Base-by-base conservation (phyloP, 2,329 filamentous ascomycete genomes). In the Proliferodiscus dingleyae region DNA sequence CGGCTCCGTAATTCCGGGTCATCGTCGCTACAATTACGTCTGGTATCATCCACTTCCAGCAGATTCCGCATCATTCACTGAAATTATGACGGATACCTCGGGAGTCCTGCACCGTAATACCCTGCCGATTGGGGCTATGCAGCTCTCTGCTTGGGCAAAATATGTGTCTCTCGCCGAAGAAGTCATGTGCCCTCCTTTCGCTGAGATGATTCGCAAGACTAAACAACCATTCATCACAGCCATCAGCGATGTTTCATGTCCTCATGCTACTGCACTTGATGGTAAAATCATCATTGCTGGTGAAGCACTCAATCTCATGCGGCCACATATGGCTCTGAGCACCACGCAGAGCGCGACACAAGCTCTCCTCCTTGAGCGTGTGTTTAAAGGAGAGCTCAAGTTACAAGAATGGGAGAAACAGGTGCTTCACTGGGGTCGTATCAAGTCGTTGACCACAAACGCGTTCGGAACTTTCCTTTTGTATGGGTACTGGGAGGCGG, bases 11-110 rank as follows among this genome's bases (percentile, higher is more conserved):
- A 60, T 64, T 43, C 61, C 59, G 1, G 68, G 67, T 8, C 49
- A 65, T 30, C 61, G 68, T 1, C 62, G 68, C 6, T 60, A 70
- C 41, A 72, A 69, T 48, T 70, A 65, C 52, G 68, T 71, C 10
- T 71, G 68, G 57, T 72, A 71, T 50, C 59, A 61, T 41, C 68
- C 70, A 47, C 5, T 28, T 4, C 2, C 6, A 22, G 54, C 57
- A 19, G 53, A 46, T 33, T 29, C 29, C 16, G 11, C 29, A 1
- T 13, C 38, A 39, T 37, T 28, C n/a, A 37, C 43, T 3, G 52
- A 58, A 8, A 33, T 63, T 6, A 50, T 64, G 51, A 63, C 59
- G 3, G 60, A 62, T 37, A 37, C 39, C n/a, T 30, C 55, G 26
- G 59, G 60, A 0, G 50, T 47, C 7, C 32, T 34, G 3, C 60